Conservation (phyloP, 345 rosid genomes). For the Eutrema heterophyllum region DNA sequence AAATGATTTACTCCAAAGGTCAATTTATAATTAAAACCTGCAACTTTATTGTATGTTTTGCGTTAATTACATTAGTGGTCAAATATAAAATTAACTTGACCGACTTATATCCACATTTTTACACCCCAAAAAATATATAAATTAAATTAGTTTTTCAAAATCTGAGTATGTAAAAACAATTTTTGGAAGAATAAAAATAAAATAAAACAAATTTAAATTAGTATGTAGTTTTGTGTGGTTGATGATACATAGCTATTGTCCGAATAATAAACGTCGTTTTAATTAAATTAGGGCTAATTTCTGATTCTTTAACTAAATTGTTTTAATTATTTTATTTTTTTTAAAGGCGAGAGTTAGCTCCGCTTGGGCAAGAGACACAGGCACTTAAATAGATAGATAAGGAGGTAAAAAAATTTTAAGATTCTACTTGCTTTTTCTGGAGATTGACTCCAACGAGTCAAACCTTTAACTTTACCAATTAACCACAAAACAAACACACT, state of each 20-base stretch:
- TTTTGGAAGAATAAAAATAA: too few relatives aligned
- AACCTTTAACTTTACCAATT: neutral
- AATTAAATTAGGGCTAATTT: neutral
- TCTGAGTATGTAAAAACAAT: neutral
- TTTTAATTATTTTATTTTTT: too few relatives aligned
- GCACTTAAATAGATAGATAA: neutral
- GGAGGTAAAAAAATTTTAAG: neutral
- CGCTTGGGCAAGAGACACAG: too few relatives aligned
- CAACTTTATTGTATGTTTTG: conserved; percentile 5
- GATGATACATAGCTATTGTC: too few relatives aligned
- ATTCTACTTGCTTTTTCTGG: neutral
- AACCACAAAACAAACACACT: neutral
- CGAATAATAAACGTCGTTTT: neutral
- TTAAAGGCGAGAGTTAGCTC: neutral
- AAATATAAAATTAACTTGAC: neutral
- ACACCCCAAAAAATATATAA: neutral
- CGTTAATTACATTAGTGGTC: conserved; percentile 6
- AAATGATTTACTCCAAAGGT: conserved; percentile 21
- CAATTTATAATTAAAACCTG: conserved; percentile 18
- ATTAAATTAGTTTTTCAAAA: neutral
- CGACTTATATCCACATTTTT: neutral
- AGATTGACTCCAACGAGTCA: conserved; percentile 4
- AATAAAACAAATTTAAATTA: too few relatives aligned
- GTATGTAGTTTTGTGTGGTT: too few relatives aligned
- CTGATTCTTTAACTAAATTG: too few relatives aligned